Evolutionary conservation across 257 asterid genomes (phyloP).

Genomic region (Solanum verrucosum): DNA sequence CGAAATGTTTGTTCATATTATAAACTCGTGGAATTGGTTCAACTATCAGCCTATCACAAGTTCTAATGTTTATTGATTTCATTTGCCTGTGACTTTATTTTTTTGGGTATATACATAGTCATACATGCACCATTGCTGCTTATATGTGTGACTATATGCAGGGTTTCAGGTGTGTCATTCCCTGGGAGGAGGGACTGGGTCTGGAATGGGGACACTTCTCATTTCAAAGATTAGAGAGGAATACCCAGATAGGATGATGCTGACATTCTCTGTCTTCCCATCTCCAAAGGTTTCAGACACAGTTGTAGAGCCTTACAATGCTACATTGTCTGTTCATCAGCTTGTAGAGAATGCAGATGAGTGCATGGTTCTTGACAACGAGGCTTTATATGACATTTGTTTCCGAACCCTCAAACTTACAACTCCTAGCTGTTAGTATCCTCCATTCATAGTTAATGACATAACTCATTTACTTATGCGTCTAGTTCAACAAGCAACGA

Average conservation of each 20-base stretch:
- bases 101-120: background rate
- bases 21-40: background rate
- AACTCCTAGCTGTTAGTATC: slow-evolving; percentile 9
- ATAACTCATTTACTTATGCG: background rate
- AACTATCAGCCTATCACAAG: background rate
- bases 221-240: slow-evolving; percentile 24
- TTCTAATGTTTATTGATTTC: background rate
- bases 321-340: slow-evolving; percentile 22
- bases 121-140: background rate
- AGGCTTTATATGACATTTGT: slow-evolving; percentile 10
- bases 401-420: slow-evolving; percentile 12
- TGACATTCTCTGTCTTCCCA: slow-evolving; percentile 26
- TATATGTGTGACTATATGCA: background rate
- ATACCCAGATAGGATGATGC: slow-evolving; percentile 28
- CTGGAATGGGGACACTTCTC: slow-evolving; percentile 29
- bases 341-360: slow-evolving; percentile 26
- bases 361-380: slow-evolving; percentile 20
- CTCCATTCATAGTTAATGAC: background rate
- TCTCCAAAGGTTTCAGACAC: slow-evolving; percentile 24
- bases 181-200: slow-evolving; percentile 27
- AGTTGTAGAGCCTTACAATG: slow-evolving; percentile 27
- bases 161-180: slow-evolving; percentile 24
- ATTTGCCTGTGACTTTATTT: background rate
- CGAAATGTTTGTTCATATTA: background rate
- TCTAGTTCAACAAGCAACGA: background rate